phyloP scores from a whole-genome alignment of 768 basidiomycete genomes.

The Suillus sp. region DNA sequence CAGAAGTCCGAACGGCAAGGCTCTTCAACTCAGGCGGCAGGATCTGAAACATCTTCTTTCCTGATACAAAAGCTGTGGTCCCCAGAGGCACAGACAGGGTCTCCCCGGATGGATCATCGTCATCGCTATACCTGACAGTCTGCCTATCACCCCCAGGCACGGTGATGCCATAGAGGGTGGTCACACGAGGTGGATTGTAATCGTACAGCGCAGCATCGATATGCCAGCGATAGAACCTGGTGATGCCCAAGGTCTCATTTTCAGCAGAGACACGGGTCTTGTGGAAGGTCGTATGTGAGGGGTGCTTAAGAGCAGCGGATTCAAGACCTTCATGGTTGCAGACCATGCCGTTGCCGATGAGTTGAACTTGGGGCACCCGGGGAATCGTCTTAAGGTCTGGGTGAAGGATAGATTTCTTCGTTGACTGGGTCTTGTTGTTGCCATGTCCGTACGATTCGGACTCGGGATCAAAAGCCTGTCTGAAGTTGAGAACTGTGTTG shows the following conservation, averaged over 20 bases:
- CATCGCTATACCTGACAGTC: constrained; percentile 53
- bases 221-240: constrained; percentile 92
- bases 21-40: constrained; percentile 73
- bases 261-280: constrained; percentile 72
- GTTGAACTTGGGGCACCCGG: constrained; percentile 84
- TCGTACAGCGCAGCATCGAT: constrained; percentile 88
- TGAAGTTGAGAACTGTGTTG: constrained; percentile 13
- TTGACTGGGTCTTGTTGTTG: constrained; percentile 79
- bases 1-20: constrained; percentile 73
- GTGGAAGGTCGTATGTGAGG: constrained; percentile 85
- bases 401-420: constrained; percentile 80
- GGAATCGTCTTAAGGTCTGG: constrained; percentile 92
- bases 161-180: constrained; percentile 77
- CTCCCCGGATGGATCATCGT: constrained; percentile 84
- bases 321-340: constrained; percentile 81
- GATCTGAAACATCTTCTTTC: constrained; percentile 82
- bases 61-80: constrained; percentile 83
- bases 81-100: constrained; percentile 81
- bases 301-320: constrained; percentile 80
- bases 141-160: constrained; percentile 71
- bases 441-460: constrained; percentile 78
- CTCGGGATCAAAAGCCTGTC: constrained; percentile 74
- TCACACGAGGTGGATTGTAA: constrained; percentile 77
- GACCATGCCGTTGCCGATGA: constrained; percentile 86
- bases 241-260: constrained; percentile 75